Percentiles rank a stretch among this genome's conserved stretches.
Conservation (phyloP, 116 monocot species). For the Papilionanthe hybrid region DNA sequence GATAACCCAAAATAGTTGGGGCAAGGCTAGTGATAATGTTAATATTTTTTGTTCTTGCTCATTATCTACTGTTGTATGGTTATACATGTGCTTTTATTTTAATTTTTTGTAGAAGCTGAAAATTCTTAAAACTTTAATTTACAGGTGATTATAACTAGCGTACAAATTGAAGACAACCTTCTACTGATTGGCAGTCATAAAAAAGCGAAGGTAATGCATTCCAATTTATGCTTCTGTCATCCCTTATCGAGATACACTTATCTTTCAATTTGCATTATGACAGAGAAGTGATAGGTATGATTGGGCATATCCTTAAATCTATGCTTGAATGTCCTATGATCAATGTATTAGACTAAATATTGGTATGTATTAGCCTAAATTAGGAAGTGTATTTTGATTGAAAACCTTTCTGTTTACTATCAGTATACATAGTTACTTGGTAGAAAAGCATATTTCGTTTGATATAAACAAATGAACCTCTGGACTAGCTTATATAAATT, state of each 20-base stretch:
- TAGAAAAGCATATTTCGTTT: background rate
- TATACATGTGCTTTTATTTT: background rate
- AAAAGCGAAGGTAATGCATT: constrained; percentile 59
- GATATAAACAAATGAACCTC: background rate
- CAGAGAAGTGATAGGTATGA: too few species aligned
- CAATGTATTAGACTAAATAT: background rate
- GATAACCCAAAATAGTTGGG: background rate
- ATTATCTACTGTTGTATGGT: background rate
- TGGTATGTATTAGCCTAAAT: background rate
- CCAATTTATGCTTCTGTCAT: background rate
- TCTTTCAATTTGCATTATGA: background rate
- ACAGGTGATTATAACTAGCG: constrained; percentile 92
- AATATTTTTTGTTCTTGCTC: background rate
- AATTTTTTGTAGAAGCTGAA: background rate
- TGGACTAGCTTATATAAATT: background rate
- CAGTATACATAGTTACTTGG: background rate
- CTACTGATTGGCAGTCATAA: constrained; percentile 91
- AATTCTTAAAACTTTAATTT: constrained; percentile 3
- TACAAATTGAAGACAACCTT: constrained; percentile 49
- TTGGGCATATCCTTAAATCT: background rate
- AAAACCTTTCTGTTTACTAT: background rate
- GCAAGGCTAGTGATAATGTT: background rate
- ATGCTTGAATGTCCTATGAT: background rate
- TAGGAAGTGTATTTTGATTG: background rate
- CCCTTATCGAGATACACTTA: background rate